Conservation (phyloP, 805 yeast species). For the Debaryomyces tyrocola region DNA sequence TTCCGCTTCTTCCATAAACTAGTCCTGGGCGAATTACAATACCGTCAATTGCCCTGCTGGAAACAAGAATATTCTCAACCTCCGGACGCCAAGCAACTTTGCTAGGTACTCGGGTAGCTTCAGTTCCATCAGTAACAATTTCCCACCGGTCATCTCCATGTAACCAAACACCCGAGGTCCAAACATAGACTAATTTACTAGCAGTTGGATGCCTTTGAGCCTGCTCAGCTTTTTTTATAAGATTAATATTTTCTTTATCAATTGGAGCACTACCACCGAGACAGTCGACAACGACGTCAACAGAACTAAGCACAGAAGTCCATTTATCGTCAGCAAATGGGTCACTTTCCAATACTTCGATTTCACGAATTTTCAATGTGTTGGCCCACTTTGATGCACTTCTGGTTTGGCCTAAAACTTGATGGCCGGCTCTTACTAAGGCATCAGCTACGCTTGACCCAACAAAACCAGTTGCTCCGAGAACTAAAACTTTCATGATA, state of each 20-base stretch:
- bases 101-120: constrained; percentile 4
- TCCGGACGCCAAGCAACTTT: constrained; percentile 7
- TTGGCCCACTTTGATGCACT: constrained; percentile 1
- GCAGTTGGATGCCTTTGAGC: background rate
- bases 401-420: constrained; percentile 7
- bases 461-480: constrained; percentile 8
- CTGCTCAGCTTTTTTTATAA: background rate
- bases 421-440: constrained; percentile 3
- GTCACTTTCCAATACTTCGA: constrained; percentile 4
- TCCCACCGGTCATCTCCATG: constrained; percentile 7
- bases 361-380: constrained; percentile 4
- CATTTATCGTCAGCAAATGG: constrained; percentile 6
- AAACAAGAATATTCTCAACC: constrained; percentile 1
- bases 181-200: constrained; percentile 4
- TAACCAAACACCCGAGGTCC: constrained; percentile 8
- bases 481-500: constrained; percentile 3
- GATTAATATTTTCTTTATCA: background rate
- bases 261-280: constrained; percentile 7
- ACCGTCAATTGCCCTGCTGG: constrained; percentile 3
- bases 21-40: constrained; percentile 8
- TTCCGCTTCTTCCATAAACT: constrained; percentile 5
- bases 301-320: constrained; percentile 2
- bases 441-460: constrained; percentile 4
- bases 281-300: constrained; percentile 6
- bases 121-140: constrained; percentile 5